phyloP scores from a whole-genome alignment of 2,329 filamentous ascomycete genomes.

The Aspergillus vadensis region DNA sequence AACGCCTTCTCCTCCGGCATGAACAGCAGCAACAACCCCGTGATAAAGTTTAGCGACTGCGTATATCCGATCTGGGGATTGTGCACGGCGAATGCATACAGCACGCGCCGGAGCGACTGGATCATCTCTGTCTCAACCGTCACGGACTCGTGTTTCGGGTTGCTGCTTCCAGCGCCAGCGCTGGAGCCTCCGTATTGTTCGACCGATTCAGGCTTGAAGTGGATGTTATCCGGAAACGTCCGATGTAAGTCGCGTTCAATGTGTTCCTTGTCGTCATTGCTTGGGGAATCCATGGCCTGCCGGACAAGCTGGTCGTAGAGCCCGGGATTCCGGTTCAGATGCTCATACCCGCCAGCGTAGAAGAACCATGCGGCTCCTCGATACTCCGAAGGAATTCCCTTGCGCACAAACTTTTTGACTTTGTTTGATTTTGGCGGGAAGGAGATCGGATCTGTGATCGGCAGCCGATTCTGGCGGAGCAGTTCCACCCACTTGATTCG shows the following conservation, averaged over 20 bases:
- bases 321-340: constrained; percentile 73
- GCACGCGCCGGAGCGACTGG: constrained; percentile 75
- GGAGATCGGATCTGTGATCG: constrained; percentile 68
- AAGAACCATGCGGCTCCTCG: constrained; percentile 97
- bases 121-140: constrained; percentile 74
- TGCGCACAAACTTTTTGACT: constrained; percentile 85
- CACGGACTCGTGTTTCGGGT: constrained; percentile 35
- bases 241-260: constrained; percentile 93
- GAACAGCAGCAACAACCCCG: constrained; percentile 85
- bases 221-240: constrained; percentile 91
- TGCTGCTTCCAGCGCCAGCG: constrained; percentile 38
- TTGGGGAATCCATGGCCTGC: constrained; percentile 65
- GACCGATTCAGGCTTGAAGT: constrained; percentile 70
- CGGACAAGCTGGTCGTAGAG: constrained; percentile 73
- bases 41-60: constrained; percentile 92
- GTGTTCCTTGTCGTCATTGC: constrained; percentile 76
- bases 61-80: constrained; percentile 93
- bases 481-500: constrained; percentile 79
- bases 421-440: constrained; percentile 82
- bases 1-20: constrained; percentile 90
- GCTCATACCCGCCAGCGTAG: constrained; percentile 84
- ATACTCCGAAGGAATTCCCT: constrained; percentile 92
- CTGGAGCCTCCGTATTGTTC: constrained; percentile 17
- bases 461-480: constrained; percentile 73
- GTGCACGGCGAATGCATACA: constrained; percentile 87